Percentiles rank a stretch among this genome's conserved stretches.
Evolutionary conservation across 2,329 filamentous ascomycete species (phyloP).

Genomic region (Xenoacremonium recifei): DNA sequence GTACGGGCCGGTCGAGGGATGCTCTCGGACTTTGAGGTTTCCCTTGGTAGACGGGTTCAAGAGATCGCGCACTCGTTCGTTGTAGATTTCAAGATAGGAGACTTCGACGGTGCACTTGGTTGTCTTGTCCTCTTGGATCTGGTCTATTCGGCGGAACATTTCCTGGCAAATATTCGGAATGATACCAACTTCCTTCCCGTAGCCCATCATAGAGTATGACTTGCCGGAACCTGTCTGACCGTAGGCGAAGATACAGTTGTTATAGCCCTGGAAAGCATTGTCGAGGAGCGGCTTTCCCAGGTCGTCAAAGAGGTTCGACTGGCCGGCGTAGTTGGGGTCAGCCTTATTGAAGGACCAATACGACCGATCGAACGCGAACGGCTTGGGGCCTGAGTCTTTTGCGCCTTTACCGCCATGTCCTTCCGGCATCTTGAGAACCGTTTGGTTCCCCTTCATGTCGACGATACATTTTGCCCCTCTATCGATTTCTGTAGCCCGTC

Average conservation of each 20-base stretch:
- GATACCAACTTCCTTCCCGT: conserved; percentile 91
- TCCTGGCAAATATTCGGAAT: conserved; percentile 96
- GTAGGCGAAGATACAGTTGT: conserved; percentile 99
- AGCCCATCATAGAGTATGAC: conserved; percentile 99
- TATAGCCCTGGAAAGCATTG: conserved; percentile 98
- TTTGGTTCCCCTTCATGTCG: conserved; percentile 93
- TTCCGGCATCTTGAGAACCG: conserved; percentile 73
- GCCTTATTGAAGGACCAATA: conserved; percentile 96
- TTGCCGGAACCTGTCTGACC: conserved; percentile 98
- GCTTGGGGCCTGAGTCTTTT: conserved; percentile 73
- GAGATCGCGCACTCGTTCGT: conserved; percentile 92
- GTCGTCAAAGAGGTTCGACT: conserved; percentile 85
- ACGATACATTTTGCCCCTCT: conserved; percentile 94
- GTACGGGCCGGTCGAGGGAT: conserved; percentile 95
- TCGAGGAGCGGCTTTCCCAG: conserved; percentile 87
- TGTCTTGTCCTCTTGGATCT: conserved; percentile 69
- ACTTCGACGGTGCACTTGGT: conserved; percentile 92
- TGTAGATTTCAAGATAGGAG: conserved; percentile 98
- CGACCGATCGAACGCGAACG: conserved; percentile 93
- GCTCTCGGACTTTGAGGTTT: conserved; percentile 94
- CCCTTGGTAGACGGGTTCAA: conserved; percentile 94
- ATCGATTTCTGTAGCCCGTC: conserved; percentile 67
- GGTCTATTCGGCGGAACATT: conserved; percentile 87
- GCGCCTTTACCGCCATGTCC: conserved; percentile 61
- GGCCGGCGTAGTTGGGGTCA: conserved; percentile 81